Base-by-base conservation (phyloP, 2,329 filamentous ascomycete species). In the Byssothecium circinans region DNA sequence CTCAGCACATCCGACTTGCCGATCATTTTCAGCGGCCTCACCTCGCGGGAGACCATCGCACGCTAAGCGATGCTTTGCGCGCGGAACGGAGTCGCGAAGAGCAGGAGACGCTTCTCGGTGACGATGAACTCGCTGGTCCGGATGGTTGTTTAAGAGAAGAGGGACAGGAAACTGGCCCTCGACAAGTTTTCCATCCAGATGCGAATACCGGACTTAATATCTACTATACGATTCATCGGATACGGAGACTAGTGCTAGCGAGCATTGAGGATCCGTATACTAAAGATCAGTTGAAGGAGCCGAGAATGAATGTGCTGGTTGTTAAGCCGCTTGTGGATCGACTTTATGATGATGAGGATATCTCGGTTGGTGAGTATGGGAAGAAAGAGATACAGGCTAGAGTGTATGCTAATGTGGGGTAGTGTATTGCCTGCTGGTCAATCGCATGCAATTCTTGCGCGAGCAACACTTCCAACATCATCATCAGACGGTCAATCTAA, bases 351-450 rank as follows among this genome's bases (percentile, higher is more conserved):
- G 79, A 85, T 49, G 81, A 89, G 49, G 89, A 94, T 73, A 85
- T 91, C 32, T 92, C 88, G 1, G 84, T 91, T 45, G 80, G 84
- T 86, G 72, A 54, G 77, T 54, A 3, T 27, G 8, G 34, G 23
- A 15, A 14, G 10, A 3, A 27, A 6, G 34, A 36, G 15, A 8
- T 17, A 32, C 7, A 18, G 22, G 11, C 8, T 10, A 19, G 14
- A 25, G 11, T 7, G 25, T 20, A 14, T 45, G 20, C 54, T 61
- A 34, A 60, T 30, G 14, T 2, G 7, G 8, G 29, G 6, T 59
- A 85, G 87, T 94, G 10, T 94, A 92, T 68, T 92, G 88, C 66
- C 74, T 95, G 50, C 79, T 95, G 18, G 88, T 94, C 56, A 94
- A 95, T 62, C 81, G 88, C 12, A 83, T 84, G 27, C 87, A 91